Evolutionary conservation across 1,284 basidiomycete species (phyloP).

Genomic region (Inonotus obliquus): DNA sequence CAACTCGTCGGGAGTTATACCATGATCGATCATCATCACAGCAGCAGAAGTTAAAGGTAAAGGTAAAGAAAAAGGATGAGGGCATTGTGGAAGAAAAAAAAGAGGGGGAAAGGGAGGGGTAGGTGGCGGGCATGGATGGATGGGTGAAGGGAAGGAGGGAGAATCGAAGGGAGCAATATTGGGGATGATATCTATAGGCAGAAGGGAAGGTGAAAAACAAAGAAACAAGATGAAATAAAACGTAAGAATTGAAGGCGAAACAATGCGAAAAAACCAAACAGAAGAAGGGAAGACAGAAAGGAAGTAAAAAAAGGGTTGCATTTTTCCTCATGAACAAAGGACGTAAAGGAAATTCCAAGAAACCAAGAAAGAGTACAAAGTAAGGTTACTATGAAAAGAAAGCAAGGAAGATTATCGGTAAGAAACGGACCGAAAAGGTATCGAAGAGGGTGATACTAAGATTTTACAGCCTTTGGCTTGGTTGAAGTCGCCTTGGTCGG

Average conservation of each 20-base stretch:
- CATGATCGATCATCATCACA: background rate
- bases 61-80: background rate
- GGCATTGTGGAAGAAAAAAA: background rate
- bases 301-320: no score
- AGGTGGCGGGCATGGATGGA: background rate
- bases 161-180: background rate
- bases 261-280: background rate
- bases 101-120: background rate
- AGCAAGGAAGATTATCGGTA: background rate
- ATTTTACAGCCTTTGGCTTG: slow-evolving; percentile 17
- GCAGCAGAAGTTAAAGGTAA: background rate
- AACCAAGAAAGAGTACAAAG: background rate
- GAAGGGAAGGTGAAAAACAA: background rate
- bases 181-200: background rate
- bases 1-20: background rate
- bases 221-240: background rate
- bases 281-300: background rate
- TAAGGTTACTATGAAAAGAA: background rate
- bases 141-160: background rate
- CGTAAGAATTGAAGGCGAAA: background rate
- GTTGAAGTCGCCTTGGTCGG: background rate
- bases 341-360: background rate
- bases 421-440: background rate
- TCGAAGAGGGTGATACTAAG: background rate
- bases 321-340: no score